Base-by-base conservation (phyloP, 257 asterid genomes). In the Petunia secreta region DNA sequence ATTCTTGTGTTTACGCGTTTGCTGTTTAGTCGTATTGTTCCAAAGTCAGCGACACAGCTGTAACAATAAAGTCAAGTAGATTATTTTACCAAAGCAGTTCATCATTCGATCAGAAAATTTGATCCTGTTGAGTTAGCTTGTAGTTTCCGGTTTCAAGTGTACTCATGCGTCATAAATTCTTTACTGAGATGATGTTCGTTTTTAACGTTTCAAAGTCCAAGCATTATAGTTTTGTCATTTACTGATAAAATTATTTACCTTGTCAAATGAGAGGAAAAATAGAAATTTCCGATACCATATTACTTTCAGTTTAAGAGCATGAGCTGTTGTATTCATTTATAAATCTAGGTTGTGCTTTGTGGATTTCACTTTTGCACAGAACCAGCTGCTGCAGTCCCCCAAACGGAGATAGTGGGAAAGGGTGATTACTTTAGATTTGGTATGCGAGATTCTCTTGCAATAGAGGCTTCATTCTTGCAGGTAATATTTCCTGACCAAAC, bases 401-500 rank as follows among this genome's bases (percentile, higher is more conserved):
- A 54, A 81, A 80, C 97, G 11, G 97, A 90, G 81, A 81, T 94
- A 62, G 97, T 92, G 63, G 99, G 95, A 77, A 91, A 94, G 86
- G 92, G 99, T 81, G 97, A 96, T 60, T 96, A 92, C 82, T 92
- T 96, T 84, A 91, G 99, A 69, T 96, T 96, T 85, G 97, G 98
- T 75, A 88, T 96, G 97, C 87, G 99, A 87, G 99, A 96, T 83
- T 96, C 99, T 77, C 96, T 96, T 84, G 99, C 99, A 8, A 90
- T 96, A 48, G 99, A 96, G 84, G 98, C 99, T 80, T 88, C 96
- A 54, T 96, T 94, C 83, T 87, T 96, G 92, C 98, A 95, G 98
- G 99, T 95, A 75, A 48, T 69, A 68, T 68, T 81, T 58, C 44
- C 75, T 79, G 7, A 74, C 73, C 81, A 52, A 58, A 50, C 11